A percentile compares a stretch with the other conserved stretches of the same genome.
These are phyloP conservation scores for Prunus fruticosa DNA, from an alignment of 306 rosid genomes.

Conservation along the genomic window DNA sequence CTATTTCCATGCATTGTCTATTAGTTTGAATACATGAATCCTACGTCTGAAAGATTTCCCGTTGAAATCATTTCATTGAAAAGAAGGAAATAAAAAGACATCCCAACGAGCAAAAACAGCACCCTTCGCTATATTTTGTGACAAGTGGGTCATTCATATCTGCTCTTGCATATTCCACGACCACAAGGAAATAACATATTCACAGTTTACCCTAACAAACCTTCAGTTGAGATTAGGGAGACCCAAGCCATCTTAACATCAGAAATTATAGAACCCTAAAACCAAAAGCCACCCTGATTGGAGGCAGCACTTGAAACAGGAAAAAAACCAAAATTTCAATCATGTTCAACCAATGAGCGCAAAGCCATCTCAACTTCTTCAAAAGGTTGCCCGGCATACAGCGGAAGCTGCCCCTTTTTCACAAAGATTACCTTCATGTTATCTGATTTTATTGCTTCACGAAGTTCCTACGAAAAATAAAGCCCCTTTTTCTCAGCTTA, in stretches of 20 bases:
- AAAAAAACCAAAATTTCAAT: constrained; percentile 23
- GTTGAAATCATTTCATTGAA: not conserved
- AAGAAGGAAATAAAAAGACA: not conserved
- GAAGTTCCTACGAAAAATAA: constrained; percentile 58
- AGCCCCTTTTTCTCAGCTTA: not conserved
- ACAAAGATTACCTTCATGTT: constrained; percentile 57
- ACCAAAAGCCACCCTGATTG: not conserved
- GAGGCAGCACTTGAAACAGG: not conserved
- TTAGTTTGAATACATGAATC: not conserved
- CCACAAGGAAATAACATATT: not conserved
- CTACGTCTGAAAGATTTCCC: not conserved
- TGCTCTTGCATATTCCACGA: not conserved
- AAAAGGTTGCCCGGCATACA: constrained; percentile 86
- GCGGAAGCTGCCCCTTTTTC: constrained; percentile 74
- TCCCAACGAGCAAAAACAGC: not conserved
- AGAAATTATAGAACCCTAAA: not conserved
- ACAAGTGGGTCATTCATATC: not conserved
- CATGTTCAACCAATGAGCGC: constrained; percentile 47
- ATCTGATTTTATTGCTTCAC: constrained; percentile 45
- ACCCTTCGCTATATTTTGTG: not conserved
- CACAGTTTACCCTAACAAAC: not conserved
- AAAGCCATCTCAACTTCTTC: constrained; percentile 74
- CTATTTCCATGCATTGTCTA: not conserved
- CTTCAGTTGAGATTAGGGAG: not conserved
- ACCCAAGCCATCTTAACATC: not conserved